These are phyloP conservation scores for Pholiota microspora DNA, from an alignment of 768 basidiomycete genomes.

Conservation along the genomic window DNA sequence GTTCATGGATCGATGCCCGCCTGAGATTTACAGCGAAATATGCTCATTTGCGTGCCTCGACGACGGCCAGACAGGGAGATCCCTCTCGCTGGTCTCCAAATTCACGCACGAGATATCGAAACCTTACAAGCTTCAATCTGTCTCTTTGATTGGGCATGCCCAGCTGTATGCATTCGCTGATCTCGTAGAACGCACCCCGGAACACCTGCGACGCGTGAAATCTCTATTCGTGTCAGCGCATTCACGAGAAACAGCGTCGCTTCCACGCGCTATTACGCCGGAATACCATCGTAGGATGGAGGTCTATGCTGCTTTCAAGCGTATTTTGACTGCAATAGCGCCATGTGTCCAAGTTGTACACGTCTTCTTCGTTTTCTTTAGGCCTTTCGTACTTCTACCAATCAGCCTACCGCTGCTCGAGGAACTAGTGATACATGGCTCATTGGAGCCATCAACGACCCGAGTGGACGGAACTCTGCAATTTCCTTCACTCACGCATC, in stretches of 20 bases:
- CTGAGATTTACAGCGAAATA: constrained; percentile 18
- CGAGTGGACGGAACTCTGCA: constrained; percentile 4
- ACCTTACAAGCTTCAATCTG: constrained; percentile 26
- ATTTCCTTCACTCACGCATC: constrained; percentile 16
- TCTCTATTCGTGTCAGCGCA: constrained; percentile 21
- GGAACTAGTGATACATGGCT: constrained; percentile 21
- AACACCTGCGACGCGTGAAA: constrained; percentile 14
- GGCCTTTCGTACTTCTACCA: constrained; percentile 22
- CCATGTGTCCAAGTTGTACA: constrained; percentile 18
- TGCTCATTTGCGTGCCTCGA: constrained; percentile 34
- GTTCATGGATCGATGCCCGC: constrained; percentile 17
- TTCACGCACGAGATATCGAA: constrained; percentile 25
- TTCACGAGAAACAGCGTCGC: constrained; percentile 15
- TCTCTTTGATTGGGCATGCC: constrained; percentile 24
- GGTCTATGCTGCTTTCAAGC: constrained; percentile 16
- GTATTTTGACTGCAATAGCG: constrained; percentile 18
- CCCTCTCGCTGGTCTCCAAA: constrained; percentile 34
- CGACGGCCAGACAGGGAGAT: constrained; percentile 32
- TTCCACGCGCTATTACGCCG: constrained; percentile 15
- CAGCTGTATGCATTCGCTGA: constrained; percentile 27
- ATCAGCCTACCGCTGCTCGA: constrained; percentile 17
- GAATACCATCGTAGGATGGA: constrained; percentile 16
- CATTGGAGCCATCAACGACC: constrained; percentile 12
- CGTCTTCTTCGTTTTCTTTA: constrained; percentile 21
- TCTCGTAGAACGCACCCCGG: constrained; percentile 21